Base-by-base conservation (phyloP, 2,329 filamentous ascomycete genomes). In the Aspergillus pseudoviridinutans region DNA sequence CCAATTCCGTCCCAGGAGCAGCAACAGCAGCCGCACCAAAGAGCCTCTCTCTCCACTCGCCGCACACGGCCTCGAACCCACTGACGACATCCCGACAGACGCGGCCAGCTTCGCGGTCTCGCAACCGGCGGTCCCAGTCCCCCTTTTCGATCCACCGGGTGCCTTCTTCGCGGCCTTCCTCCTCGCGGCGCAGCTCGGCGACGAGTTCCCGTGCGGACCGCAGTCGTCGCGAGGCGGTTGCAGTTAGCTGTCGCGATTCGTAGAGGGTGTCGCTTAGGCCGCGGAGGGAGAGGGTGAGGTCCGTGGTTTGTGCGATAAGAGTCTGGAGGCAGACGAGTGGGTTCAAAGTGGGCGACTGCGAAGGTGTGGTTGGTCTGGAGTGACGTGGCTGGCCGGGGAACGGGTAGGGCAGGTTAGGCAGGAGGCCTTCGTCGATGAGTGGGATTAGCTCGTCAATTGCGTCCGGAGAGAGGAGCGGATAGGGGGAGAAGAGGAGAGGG, bases 21-120 rank as follows among this genome's bases (percentile, higher is more conserved):
- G 66, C 68, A 17, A 55, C 64, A 47, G 66, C 66, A 24, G 66
- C 69, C 9, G 66, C 60, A n/a, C 75, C 86, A 59, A 92, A 82
- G 50, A 96, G 76, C 64, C 89, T 84, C 68, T 87, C 86, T 70
- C 92, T 85, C 89, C 92, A 94, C 56, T 85, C 84, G 57, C 92
- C 88, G 76, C 92, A 97, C 1, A 93, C 87, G 70, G 92, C 88
- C 74, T 97, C 93, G 68, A 99, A 97, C 0, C 94, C 94, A 49
- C 88, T 88, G 35, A 97, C 87, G 1, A 99, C 92, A 59, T 95
- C 91, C 4, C 87, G 83, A 74, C 94, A 97, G 14, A 93, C 89
- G 24, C 82, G 82, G 7, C 90, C 91, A 61, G 92, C 95, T 73
- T 96, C 92, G 55, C 93, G 84, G 54, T 86, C 87, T 62, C 84